phyloP scores from a whole-genome alignment of 1,284 basidiomycete genomes.

The Ceratobasidium sp. region DNA sequence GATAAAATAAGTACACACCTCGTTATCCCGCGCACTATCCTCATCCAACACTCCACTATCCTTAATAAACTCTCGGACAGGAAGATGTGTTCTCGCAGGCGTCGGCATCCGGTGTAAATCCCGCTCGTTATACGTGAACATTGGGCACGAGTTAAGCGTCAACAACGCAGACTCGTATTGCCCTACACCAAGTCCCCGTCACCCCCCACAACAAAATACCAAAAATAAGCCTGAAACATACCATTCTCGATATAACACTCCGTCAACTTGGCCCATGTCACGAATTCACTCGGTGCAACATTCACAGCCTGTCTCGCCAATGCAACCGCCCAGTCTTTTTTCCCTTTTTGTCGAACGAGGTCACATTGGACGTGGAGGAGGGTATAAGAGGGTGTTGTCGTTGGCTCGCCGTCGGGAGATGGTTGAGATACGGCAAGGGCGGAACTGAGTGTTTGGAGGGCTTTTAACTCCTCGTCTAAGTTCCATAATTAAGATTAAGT shows the following conservation, averaged over 20 bases:
- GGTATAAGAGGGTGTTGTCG: slow-evolving; percentile 90
- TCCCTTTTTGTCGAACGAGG: slow-evolving; percentile 88
- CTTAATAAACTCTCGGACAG: slow-evolving; percentile 85
- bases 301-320: slow-evolving; percentile 96
- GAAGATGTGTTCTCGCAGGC: slow-evolving; percentile 87
- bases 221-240: slow-evolving; percentile 53
- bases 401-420: slow-evolving; percentile 52
- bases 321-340: slow-evolving; percentile 90
- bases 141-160: slow-evolving; percentile 98
- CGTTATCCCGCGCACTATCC: slow-evolving; percentile 79
- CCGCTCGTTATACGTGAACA: slow-evolving; percentile 99
- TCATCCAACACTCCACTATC: slow-evolving; percentile 73
- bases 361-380: slow-evolving; percentile 95
- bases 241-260: slow-evolving; percentile 94
- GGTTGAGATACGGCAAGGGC: slow-evolving; percentile 70
- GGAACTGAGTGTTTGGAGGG: slow-evolving; percentile 90
- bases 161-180: slow-evolving; percentile 71
- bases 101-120: slow-evolving; percentile 91
- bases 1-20: slow-evolving; percentile 62
- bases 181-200: not conserved
- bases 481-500: not conserved
- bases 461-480: slow-evolving; percentile 96
- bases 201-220: not conserved
- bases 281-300: slow-evolving; percentile 96
- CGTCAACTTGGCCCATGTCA: slow-evolving; percentile 98